phyloP scores from a whole-genome alignment of 1,284 basidiomycete species.

The Ceratorhiza oryzae-sativae region DNA sequence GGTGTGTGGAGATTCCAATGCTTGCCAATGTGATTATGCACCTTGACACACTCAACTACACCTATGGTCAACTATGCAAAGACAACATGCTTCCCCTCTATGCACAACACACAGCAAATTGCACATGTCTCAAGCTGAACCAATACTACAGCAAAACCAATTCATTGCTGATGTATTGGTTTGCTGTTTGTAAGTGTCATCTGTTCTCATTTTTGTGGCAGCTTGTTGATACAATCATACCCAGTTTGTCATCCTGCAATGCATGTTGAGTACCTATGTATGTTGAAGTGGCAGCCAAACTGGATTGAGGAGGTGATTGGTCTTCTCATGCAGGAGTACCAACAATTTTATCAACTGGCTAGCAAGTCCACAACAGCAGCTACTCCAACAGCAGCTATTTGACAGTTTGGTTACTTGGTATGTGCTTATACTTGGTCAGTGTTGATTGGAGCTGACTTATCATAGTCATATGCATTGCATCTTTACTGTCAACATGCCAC shows the following conservation, averaged over 20 bases:
- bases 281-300: not conserved
- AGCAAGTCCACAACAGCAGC: too few relatives aligned
- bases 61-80: not conserved
- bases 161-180: not conserved
- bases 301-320: not conserved
- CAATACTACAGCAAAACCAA: not conserved
- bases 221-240: not conserved
- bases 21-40: not conserved
- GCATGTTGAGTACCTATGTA: not conserved
- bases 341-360: not conserved
- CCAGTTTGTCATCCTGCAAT: slow-evolving; percentile 4
- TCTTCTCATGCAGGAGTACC: not conserved
- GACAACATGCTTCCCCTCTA: not conserved
- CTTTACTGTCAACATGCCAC: not conserved
- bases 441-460: too few relatives aligned
- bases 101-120: not conserved
- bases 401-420: not conserved
- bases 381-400: not conserved
- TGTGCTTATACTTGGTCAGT: not conserved
- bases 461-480: not conserved
- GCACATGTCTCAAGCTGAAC: not conserved
- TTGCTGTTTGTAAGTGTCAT: not conserved
- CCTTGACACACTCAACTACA: not conserved
- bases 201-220: too few relatives aligned
- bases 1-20: not conserved